These are phyloP conservation scores for Cardamine resedifolia DNA, from an alignment of 345 rosid species.

Conservation along the genomic window DNA sequence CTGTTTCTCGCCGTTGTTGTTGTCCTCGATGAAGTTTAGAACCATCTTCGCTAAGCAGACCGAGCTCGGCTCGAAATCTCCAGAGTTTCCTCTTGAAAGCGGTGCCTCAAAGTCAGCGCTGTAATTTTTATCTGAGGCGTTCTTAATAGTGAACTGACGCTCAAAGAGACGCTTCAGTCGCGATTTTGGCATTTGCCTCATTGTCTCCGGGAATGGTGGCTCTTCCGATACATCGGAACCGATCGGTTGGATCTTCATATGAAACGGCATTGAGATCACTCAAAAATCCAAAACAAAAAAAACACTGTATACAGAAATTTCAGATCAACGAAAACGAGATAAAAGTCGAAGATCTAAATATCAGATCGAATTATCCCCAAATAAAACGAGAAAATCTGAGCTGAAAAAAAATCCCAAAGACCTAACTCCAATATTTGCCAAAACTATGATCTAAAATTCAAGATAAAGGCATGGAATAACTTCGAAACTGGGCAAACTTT, in stretches of 20 bases:
- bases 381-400: slow-evolving; percentile 1
- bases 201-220: slow-evolving; percentile 42
- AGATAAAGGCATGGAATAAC: slow-evolving; percentile 62
- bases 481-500: slow-evolving; percentile 51
- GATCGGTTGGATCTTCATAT: slow-evolving; percentile 83
- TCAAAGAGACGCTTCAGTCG: slow-evolving; percentile 83
- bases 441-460: slow-evolving; percentile 37
- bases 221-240: slow-evolving; percentile 47
- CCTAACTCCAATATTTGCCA: slow-evolving; percentile 11
- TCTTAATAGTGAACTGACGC: slow-evolving; percentile 61
- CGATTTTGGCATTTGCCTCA: slow-evolving; percentile 66
- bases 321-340: background rate
- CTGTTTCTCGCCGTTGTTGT: slow-evolving; percentile 39
- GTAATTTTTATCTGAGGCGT: slow-evolving; percentile 43
- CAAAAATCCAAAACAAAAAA: background rate
- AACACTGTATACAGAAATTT: background rate
- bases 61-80: slow-evolving; percentile 79
- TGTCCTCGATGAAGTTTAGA: slow-evolving; percentile 69
- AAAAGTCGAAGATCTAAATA: background rate
- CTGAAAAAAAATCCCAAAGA: background rate
- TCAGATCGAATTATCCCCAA: slow-evolving; percentile 30
- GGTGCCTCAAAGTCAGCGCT: slow-evolving; percentile 34
- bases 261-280: slow-evolving; percentile 44
- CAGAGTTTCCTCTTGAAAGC: slow-evolving; percentile 42
- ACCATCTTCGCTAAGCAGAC: slow-evolving; percentile 74